Evolutionary conservation across 441 rosid genomes (phyloP).

Genomic region (Hura crepitans): DNA sequence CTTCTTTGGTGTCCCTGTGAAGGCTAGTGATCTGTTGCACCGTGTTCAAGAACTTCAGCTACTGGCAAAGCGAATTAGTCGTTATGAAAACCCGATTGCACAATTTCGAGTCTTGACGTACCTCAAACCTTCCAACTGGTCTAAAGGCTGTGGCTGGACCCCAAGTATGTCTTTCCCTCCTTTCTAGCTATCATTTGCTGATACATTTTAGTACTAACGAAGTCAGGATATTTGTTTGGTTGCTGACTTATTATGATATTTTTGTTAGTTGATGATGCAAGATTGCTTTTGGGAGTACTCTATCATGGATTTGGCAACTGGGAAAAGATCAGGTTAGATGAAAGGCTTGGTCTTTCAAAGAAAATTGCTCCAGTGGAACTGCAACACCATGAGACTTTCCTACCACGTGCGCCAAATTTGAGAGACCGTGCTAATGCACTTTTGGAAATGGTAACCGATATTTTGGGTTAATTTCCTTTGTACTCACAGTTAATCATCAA

Average conservation of each 20-base stretch:
- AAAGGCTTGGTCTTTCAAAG: constrained; percentile 81
- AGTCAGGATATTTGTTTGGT: background rate
- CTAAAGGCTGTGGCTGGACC: constrained; percentile 99
- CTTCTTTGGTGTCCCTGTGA: constrained; percentile 94
- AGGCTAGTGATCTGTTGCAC: constrained; percentile 71
- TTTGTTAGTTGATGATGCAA: constrained; percentile 86
- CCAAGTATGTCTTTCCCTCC: constrained; percentile 56
- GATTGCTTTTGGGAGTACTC: constrained; percentile 90
- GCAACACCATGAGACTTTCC: constrained; percentile 97
- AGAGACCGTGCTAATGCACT: constrained; percentile 98
- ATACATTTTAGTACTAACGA: background rate
- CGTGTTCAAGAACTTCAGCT: constrained; percentile 93
- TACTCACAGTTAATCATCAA: background rate
- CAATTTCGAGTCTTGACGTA: constrained; percentile 81
- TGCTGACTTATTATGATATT: constrained; percentile 17
- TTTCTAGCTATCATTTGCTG: background rate
- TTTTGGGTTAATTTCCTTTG: background rate
- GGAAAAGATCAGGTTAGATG: constrained; percentile 96
- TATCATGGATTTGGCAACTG: constrained; percentile 97
- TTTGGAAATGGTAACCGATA: constrained; percentile 71
- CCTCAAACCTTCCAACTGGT: constrained; percentile 98
- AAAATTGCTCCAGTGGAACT: constrained; percentile 99
- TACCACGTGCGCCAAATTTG: constrained; percentile 96
- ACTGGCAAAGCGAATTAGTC: constrained; percentile 72
- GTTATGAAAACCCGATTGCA: constrained; percentile 75